Percentiles rank a stretch among this genome's conserved stretches.
Evolutionary conservation across 352 stramenopile species (phyloP).

Genomic region (Pythium aristosporum): DNA sequence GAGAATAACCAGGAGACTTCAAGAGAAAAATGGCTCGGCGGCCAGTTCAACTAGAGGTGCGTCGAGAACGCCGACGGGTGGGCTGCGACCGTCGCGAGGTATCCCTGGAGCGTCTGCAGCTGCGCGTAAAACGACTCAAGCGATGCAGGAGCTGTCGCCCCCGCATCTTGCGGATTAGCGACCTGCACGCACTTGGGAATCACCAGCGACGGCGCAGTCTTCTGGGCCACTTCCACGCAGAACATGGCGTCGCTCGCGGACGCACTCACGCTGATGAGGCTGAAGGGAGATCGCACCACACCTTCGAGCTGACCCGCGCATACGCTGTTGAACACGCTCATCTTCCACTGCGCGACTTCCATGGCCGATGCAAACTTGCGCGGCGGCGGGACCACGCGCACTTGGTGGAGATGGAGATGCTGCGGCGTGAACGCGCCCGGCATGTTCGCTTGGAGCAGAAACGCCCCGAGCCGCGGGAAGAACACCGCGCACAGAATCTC

Average conservation of each 20-base stretch:
- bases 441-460: conserved; percentile 13
- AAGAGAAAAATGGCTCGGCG: no score
- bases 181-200: conserved; percentile 43
- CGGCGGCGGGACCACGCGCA: background rate
- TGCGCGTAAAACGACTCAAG: conserved; percentile 67
- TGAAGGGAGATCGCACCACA: conserved; percentile 29
- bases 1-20: accelerated
- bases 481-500: conserved; percentile 43
- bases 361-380: background rate
- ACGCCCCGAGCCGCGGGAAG: conserved; percentile 42
- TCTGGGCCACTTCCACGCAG: conserved; percentile 37
- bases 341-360: conserved; percentile 18
- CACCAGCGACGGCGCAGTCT: conserved; percentile 27
- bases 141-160: conserved; percentile 7
- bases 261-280: conserved; percentile 46
- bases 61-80: no score
- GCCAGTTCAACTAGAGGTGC: conserved; percentile 14
- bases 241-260: conserved; percentile 26
- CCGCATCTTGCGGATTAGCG: background rate
- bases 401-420: conserved; percentile 10
- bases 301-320: conserved; percentile 28
- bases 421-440: conserved; percentile 25
- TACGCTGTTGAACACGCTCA: conserved; percentile 42
- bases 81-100: conserved; percentile 32
- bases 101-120: conserved; percentile 50